phyloP scores from a whole-genome alignment of 2,329 filamentous ascomycete genomes.

The Intubia oerlemansii region DNA sequence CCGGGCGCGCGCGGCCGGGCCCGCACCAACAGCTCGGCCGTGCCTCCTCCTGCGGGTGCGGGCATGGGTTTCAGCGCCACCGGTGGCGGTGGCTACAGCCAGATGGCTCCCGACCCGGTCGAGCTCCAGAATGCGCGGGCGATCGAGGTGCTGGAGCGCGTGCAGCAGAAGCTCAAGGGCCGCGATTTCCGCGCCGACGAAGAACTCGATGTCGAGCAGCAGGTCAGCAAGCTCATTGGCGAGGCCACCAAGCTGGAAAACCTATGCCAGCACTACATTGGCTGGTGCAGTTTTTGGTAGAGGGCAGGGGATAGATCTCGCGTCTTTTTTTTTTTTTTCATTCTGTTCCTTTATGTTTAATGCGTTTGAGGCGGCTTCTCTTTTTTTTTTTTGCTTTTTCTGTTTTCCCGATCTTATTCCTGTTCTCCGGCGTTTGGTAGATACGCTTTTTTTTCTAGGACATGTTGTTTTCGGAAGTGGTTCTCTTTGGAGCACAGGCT shows the following conservation, averaged over 20 bases:
- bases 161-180: slow-evolving; percentile 90
- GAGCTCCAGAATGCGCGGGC: slow-evolving; percentile 90
- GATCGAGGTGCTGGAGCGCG: slow-evolving; percentile 72
- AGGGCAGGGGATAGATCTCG: neutral
- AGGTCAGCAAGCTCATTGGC: slow-evolving; percentile 85
- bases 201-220: slow-evolving; percentile 64
- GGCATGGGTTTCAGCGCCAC: neutral
- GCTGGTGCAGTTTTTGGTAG: slow-evolving; percentile 97
- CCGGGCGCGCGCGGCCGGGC: slow-evolving; percentile 26
- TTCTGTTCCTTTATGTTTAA: too few species aligned
- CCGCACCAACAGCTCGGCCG: slow-evolving; percentile 36
- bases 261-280: slow-evolving; percentile 95
- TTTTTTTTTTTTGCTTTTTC: too few species aligned
- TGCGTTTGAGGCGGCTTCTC: too few species aligned
- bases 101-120: slow-evolving; percentile 19
- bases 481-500: too few species aligned
- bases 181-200: slow-evolving; percentile 74
- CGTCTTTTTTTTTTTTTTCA: neutral
- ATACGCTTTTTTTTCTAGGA: too few species aligned
- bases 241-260: slow-evolving; percentile 97
- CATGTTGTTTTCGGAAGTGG: too few species aligned
- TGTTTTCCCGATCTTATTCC: too few species aligned
- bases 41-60: slow-evolving; percentile 12
- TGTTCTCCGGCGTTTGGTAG: too few species aligned
- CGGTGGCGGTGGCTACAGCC: slow-evolving; percentile 8